A percentile compares a stretch with the other conserved stretches of the same genome.
phyloP scores from a whole-genome alignment of 371 early-diverging fungal genomes.

The Apophysomyces variabilis region DNA sequence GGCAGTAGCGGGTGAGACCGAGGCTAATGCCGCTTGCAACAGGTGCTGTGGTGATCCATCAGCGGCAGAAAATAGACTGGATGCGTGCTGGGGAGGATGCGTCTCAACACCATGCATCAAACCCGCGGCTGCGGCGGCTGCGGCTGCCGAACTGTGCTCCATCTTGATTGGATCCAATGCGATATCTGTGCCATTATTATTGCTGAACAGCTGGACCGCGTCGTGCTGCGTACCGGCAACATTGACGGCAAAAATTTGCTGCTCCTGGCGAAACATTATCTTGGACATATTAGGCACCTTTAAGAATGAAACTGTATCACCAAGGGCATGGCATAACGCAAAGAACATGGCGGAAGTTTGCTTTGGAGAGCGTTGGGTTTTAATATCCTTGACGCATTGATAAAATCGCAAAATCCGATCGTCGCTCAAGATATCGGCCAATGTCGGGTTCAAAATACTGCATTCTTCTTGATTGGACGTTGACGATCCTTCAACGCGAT shows the following conservation, averaged over 20 bases:
- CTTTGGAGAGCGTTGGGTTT: slow-evolving; percentile 44
- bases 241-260: slow-evolving; percentile 51
- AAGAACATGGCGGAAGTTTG: slow-evolving; percentile 57
- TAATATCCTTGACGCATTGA: slow-evolving; percentile 57
- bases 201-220: slow-evolving; percentile 23
- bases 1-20: slow-evolving; percentile 31
- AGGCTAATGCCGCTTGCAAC: slow-evolving; percentile 49
- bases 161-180: slow-evolving; percentile 24
- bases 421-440: slow-evolving; percentile 52
- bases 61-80: slow-evolving; percentile 17
- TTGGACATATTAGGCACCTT: slow-evolving; percentile 53
- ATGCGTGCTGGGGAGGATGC: slow-evolving; percentile 10
- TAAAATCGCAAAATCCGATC: slow-evolving; percentile 52
- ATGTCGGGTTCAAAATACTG: slow-evolving; percentile 43
- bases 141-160: slow-evolving; percentile 15
- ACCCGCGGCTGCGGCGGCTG: slow-evolving; percentile 13
- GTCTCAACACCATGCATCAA: slow-evolving; percentile 2
- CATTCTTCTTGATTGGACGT: slow-evolving; percentile 38
- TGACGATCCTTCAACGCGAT: slow-evolving; percentile 14
- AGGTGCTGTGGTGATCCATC: slow-evolving; percentile 46
- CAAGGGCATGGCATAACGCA: slow-evolving; percentile 53
- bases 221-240: slow-evolving; percentile 51
- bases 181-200: slow-evolving; percentile 1
- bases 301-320: slow-evolving; percentile 46
- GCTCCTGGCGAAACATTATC: slow-evolving; percentile 56